A percentile compares a stretch with the other conserved stretches of the same genome.
Conservation (phyloP, 805 yeast species). For the Kluyveromyces siamensis region DNA sequence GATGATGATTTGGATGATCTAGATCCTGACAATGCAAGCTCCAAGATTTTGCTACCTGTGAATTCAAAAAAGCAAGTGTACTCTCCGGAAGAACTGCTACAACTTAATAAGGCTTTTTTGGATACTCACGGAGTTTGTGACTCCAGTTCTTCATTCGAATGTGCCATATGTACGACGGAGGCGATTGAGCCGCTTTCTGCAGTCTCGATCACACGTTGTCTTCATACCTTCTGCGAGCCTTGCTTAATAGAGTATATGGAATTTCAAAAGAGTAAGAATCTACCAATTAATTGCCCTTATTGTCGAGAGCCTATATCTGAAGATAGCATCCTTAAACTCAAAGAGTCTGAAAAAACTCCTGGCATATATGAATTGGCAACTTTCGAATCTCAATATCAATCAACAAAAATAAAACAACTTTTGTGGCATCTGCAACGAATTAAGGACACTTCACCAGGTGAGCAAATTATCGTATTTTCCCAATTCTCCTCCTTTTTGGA, state of each 20-base stretch:
- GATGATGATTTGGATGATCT: conserved; percentile 35
- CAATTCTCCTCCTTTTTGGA: conserved; percentile 83
- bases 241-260: conserved; percentile 71
- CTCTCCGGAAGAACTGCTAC: background rate
- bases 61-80: background rate
- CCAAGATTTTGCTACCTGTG: background rate
- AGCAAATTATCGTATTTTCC: conserved; percentile 79
- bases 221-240: conserved; percentile 66
- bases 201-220: conserved; percentile 63
- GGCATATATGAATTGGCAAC: conserved; percentile 18
- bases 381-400: conserved; percentile 33
- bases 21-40: background rate
- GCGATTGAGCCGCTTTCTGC: conserved; percentile 46
- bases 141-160: conserved; percentile 38
- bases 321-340: conserved; percentile 33
- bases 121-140: background rate
- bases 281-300: conserved; percentile 57
- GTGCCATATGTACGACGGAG: conserved; percentile 74
- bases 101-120: background rate
- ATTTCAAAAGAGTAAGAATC: conserved; percentile 44
- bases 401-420: conserved; percentile 69
- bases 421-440: conserved; percentile 47
- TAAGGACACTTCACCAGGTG: conserved; percentile 48
- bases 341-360: conserved; percentile 10
- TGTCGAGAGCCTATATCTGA: conserved; percentile 53